Evolutionary conservation across 2,329 filamentous ascomycete species (phyloP), one percentile per base, ranked within the genome.

Genomic region (Penicillium sp.): DNA sequence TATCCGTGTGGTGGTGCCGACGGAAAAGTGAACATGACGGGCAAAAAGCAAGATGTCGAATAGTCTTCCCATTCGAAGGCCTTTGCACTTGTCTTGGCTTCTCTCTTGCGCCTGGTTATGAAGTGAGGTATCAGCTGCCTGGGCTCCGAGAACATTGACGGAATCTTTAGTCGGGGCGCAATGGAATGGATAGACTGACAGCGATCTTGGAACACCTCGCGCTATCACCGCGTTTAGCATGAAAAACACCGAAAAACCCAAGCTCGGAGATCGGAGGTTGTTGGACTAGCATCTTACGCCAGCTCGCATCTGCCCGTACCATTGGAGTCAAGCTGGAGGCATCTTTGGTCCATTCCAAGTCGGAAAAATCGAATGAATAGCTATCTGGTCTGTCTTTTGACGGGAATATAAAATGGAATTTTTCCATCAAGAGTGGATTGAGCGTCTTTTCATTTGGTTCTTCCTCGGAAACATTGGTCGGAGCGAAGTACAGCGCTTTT

Each of bases 241-340:
- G 6, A 8, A 2, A 28, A 1, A 49, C 1, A 11, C 13, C 11
- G n/a, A 49, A 35, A 10, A 49, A 8, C 1, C 46, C 28, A 10
- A 49, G 10, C 8, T 35, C 46, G 3, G 46, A 11, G 5, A 22
- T 33, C 2, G 62, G 62, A 26, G 62, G 59, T 14, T 64, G 62
- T 28, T 57, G 59, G 6, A 64, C 35, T 10, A 64, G 51, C 62
- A 64, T 62, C 14, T 37, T 45, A 19, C 59, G 59, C 62, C 59
- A 62, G 45, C 53, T 57, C 38, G 59, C 62, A 11, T 58, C 49
- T 10, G 42, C 13, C 7, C 26, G 38, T 19, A 22, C 16, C n/a
- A 49, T 33, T 6, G 3, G 55, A 38, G 19, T 14, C 42, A 54
- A 16, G 3, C 14, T 49, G 25, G 25, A 16, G 10, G 40, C 0